Evolutionary conservation across 768 basidiomycete species (phyloP).

Genomic region (Mycena vulgaris): DNA sequence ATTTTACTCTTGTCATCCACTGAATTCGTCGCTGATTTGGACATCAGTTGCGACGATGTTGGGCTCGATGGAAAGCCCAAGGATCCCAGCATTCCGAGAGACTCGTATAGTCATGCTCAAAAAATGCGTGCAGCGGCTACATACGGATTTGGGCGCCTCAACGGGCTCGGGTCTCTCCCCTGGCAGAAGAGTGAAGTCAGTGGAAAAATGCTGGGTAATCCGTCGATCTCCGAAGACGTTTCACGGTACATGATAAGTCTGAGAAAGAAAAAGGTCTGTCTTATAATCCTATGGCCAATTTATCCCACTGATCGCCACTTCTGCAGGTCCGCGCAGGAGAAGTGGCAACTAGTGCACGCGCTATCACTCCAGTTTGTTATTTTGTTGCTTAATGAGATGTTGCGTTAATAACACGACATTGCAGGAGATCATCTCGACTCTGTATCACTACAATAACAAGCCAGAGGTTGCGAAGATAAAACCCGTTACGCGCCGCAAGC

Average conservation of each 20-base stretch:
- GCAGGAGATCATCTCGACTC: constrained; percentile 42
- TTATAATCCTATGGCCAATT: not conserved
- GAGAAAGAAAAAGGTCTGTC: constrained; percentile 41
- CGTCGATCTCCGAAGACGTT: constrained; percentile 45
- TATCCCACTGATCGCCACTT: not conserved
- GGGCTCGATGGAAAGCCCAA: constrained; percentile 44
- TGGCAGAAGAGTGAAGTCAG: constrained; percentile 48
- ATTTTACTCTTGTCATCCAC: not conserved
- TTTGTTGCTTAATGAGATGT: not conserved
- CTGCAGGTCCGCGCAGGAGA: constrained; percentile 42
- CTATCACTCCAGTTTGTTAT: constrained; percentile 44
- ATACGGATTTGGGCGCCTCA: constrained; percentile 46
- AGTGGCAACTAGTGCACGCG: constrained; percentile 43
- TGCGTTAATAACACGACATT: too few species aligned
- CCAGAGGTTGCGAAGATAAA: constrained; percentile 38
- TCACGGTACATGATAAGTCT: constrained; percentile 49
- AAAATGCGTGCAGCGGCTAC: constrained; percentile 54
- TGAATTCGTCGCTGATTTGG: constrained; percentile 1
- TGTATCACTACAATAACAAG: constrained; percentile 46
- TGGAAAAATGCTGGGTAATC: constrained; percentile 47
- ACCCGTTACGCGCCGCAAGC: constrained; percentile 33
- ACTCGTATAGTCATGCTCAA: constrained; percentile 52
- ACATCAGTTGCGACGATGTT: constrained; percentile 46
- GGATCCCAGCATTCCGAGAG: constrained; percentile 16
- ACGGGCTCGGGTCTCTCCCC: constrained; percentile 39